These are phyloP conservation scores for Aspergillus olivimuriae DNA, from an alignment of 495 filamentous ascomycete genomes.

Conservation along the genomic window DNA sequence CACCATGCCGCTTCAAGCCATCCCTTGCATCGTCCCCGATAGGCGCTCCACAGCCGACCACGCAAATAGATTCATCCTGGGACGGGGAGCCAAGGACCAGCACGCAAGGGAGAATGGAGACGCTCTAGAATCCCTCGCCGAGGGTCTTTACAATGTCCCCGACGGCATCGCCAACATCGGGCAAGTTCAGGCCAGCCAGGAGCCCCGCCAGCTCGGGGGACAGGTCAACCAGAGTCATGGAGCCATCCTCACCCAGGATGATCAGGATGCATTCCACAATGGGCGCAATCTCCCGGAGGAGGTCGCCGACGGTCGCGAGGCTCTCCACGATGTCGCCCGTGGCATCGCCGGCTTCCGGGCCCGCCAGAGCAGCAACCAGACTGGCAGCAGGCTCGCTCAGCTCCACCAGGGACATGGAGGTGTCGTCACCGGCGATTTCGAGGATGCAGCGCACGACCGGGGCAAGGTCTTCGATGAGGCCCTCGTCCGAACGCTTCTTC, in stretches of 20 bases:
- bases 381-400: slow-evolving; percentile 9
- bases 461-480: slow-evolving; percentile 11
- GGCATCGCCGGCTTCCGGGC: slow-evolving; percentile 2
- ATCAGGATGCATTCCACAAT: slow-evolving; percentile 19
- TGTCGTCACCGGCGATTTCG: slow-evolving; percentile 8
- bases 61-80: too few relatives aligned
- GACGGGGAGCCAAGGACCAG: too few relatives aligned
- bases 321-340: slow-evolving; percentile 8
- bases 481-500: slow-evolving; percentile 7
- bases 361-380: slow-evolving; percentile 10
- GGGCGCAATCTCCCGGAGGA: slow-evolving; percentile 15
- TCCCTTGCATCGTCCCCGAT: too few relatives aligned
- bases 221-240: slow-evolving; percentile 15
- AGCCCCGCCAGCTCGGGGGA: slow-evolving; percentile 17
- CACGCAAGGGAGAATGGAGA: neutral
- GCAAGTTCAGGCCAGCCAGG: slow-evolving; percentile 8
- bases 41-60: too few relatives aligned
- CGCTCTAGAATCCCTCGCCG: slow-evolving; percentile 3
- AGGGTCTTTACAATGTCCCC: slow-evolving; percentile 1
- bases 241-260: slow-evolving; percentile 16
- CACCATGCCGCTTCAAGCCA: too few relatives aligned
- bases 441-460: slow-evolving; percentile 11
- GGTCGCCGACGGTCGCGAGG: slow-evolving; percentile 13
- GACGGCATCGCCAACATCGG: slow-evolving; percentile 5
- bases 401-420: slow-evolving; percentile 7